phyloP scores from a whole-genome alignment of 23 red algal genomes.

The Cyanidium caldarium region DNA sequence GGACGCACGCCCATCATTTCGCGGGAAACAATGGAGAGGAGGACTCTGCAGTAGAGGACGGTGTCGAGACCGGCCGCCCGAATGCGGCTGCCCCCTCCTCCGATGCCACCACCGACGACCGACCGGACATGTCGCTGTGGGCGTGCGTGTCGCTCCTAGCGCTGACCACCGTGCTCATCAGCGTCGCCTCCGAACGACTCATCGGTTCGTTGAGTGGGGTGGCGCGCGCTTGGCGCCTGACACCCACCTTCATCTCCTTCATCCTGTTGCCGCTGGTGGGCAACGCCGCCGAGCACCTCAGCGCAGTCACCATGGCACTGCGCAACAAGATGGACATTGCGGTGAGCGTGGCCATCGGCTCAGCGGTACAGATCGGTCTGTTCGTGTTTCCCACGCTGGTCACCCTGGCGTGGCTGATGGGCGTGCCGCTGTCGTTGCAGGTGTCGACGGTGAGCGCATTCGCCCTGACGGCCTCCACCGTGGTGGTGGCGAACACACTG shows the following conservation, averaged over 20 bases:
- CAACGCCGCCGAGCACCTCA: conserved; percentile 87
- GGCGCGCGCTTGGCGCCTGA: conserved; percentile 27
- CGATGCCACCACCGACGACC: neutral
- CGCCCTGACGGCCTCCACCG: neutral
- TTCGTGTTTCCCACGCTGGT: conserved; percentile 83
- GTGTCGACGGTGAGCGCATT: neutral
- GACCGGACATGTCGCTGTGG: neutral
- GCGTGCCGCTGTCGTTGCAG: neutral
- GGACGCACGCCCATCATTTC: conserved; percentile 74
- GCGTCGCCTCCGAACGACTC: conserved; percentile 50
- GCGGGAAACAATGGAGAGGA: too few relatives aligned
- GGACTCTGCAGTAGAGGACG: neutral
- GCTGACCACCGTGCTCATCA: conserved; percentile 34
- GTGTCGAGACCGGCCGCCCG: neutral
- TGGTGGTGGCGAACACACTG: conserved; percentile 64
- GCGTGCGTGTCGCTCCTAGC: neutral
- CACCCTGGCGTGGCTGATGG: conserved; percentile 67
- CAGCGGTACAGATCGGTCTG: conserved; percentile 84
- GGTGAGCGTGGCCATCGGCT: conserved; percentile 75
- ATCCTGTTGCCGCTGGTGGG: conserved; percentile 86
- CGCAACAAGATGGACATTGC: conserved; percentile 88
- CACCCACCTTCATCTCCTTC: conserved; percentile 63
- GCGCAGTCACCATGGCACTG: conserved; percentile 60
- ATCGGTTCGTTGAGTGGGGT: conserved; percentile 59
- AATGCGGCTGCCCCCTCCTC: neutral